Evolutionary conservation across 345 rosid species (phyloP).

Genomic region (Populus pruinosa): DNA sequence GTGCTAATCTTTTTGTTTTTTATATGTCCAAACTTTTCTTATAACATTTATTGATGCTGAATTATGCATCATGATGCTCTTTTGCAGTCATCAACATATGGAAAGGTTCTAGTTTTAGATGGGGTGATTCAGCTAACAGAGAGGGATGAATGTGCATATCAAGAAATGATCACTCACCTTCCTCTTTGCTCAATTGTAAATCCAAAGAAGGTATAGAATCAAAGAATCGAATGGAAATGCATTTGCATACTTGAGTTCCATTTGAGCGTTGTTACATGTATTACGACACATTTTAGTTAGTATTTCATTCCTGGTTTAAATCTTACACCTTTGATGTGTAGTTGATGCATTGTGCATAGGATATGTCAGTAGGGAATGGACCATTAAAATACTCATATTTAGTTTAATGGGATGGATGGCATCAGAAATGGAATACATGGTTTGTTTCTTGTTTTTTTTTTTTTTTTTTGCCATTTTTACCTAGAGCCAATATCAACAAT

Average conservation of each 20-base stretch:
- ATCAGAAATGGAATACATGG: not conserved
- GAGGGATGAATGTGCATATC: slow-evolving; percentile 97
- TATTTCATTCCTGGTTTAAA: not conserved
- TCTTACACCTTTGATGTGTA: not conserved
- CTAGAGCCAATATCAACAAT: not conserved
- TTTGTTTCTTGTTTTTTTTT: too few species aligned
- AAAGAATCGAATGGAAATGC: not conserved
- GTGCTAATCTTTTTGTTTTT: not conserved
- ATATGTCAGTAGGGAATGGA: not conserved
- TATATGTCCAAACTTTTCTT: not conserved
- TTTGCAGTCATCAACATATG: slow-evolving; percentile 85
- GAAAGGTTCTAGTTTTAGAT: slow-evolving; percentile 90
- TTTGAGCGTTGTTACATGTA: not conserved
- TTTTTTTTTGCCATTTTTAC: not conserved
- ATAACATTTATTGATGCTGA: not conserved
- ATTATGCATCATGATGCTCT: not conserved
- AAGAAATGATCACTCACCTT: slow-evolving; percentile 97
- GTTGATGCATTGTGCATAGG: not conserved
- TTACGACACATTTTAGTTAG: not conserved
- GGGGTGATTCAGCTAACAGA: slow-evolving; percentile 96
- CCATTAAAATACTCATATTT: not conserved
- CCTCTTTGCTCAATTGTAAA: slow-evolving; percentile 85
- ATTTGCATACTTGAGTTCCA: not conserved
- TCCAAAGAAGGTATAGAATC: slow-evolving; percentile 67
- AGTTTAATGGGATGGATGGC: not conserved